Evolutionary conservation across 1,284 basidiomycete genomes (phyloP), one percentile per base, ranked within the genome.

Genomic region (Rhodofomes roseus): DNA sequence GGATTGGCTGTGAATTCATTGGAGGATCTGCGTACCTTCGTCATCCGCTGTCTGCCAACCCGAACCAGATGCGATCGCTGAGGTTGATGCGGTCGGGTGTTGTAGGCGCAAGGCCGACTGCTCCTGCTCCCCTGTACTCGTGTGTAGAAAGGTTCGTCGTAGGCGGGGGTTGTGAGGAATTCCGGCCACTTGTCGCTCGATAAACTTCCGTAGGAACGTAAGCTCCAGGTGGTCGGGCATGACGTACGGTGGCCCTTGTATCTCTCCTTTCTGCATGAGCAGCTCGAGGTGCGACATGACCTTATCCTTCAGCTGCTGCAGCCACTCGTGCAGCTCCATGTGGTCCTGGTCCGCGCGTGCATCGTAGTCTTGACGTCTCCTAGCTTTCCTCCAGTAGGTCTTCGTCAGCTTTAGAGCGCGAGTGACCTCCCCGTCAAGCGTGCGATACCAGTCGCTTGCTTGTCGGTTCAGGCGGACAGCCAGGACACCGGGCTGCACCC

Each of bases 321-420:
- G 76, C 89, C 89, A 91, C 70, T 91, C 89, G 66, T 91, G 89
- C 25, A 91, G 74, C 69, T 91, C 89, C 89, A 91, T 91, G 67
- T 91, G 89, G 69, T 91, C 89, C 71, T 91, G 89, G 76, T 91
- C 89, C 1, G 89, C 89, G 55, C 86, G 83, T 54, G 87, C 82
- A 68, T 91, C 88, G 75, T 91, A 91, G 73, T 91, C 89, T 73
- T 91, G 89, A 61, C 89, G 82, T 72, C 89, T 79, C 57, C 89
- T 79, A 12, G 80, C 80, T 70, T 91, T 91, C 63, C 89, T 80
- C 89, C 89, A 91, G 71, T 88, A 91, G 1, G 88, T 90, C 74
- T 92, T 91, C 23, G 89, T 91, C 63, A 90, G 77, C 73, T 91
- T 91, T 66, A 91, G 81, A 12, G 89, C 89, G 60, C 83, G 81